Evolutionary conservation across 2,329 filamentous ascomycete species (phyloP).

Genomic region (Neocatenulostroma microsporum): DNA sequence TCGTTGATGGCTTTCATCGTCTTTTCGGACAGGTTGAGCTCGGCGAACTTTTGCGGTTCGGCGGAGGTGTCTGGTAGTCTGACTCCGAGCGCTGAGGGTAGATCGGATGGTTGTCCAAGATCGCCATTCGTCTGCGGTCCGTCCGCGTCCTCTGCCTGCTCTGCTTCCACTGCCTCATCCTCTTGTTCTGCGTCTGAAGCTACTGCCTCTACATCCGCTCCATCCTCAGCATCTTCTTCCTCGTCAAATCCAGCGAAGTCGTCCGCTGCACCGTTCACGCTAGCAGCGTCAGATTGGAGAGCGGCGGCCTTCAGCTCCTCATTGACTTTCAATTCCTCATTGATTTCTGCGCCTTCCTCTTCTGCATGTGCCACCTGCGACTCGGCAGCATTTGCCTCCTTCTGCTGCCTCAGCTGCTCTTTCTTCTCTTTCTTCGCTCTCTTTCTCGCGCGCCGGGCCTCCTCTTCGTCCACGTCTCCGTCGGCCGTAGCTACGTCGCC

Average conservation of each 20-base stretch:
- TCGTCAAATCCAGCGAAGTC: slow-evolving; percentile 32
- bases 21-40: slow-evolving; percentile 78
- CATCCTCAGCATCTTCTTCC: too few species aligned
- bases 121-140: too few species aligned
- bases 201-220: too few species aligned
- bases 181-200: too few species aligned
- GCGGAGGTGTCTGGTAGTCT: slow-evolving; percentile 52
- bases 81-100: slow-evolving; percentile 50
- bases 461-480: slow-evolving; percentile 15
- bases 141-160: slow-evolving; percentile 25
- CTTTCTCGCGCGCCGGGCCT: slow-evolving; percentile 20
- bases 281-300: slow-evolving; percentile 10
- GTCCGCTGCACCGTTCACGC: slow-evolving; percentile 18
- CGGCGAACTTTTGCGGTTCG: slow-evolving; percentile 63
- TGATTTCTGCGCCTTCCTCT: too few species aligned
- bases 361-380: too few species aligned
- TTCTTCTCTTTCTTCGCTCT: slow-evolving; percentile 11
- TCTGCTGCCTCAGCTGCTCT: too few species aligned
- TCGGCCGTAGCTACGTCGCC: slow-evolving; percentile 7
- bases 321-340: slow-evolving; percentile 25
- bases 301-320: slow-evolving; percentile 22
- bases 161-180: slow-evolving; percentile 29
- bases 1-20: slow-evolving; percentile 80
- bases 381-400: slow-evolving; percentile 16
- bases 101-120: slow-evolving; percentile 36